Base-by-base conservation (phyloP, 2,329 filamentous ascomycete species). In the Aureobasidium sp. region DNA sequence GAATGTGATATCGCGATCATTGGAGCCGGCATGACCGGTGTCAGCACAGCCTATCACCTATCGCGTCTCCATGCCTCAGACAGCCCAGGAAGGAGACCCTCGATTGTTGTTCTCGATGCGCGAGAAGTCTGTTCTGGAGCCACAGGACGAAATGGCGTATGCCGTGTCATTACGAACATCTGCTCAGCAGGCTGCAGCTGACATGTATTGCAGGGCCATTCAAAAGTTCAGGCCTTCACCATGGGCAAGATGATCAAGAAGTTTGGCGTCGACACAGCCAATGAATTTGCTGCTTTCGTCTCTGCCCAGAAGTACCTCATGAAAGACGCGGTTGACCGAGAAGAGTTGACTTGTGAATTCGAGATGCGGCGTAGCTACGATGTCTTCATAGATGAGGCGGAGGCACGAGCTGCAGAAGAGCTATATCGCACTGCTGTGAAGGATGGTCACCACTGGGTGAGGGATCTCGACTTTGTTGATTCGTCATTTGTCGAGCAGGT, bases 281-380 rank as follows among this genome's bases (percentile, higher is more conserved):
- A 68, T 17, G 71, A 72, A 61, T n/a, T 68, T 24, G 68, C 69
- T 2, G 41, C 41, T 3, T 75, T 74, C 59, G 71, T 74, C 63
- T 65, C 67, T 20, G 68, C 61, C 20, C 67, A 69, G 55, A 59
- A 71, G 24, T 55, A 27, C 5, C 73, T 69, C 5, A 67, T 80
- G 5, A 74, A 76, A 59, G 63, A 72, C 2, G 66, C 71, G 17
- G 68, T 80, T 6, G 70, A 75, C n/a, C 64, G 70, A 0, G 74
- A 78, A 43, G 62, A 66, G 0, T 72, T 79, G 12, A 76, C 80
- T 46, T 80, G 78, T 63, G 78, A 80, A 36, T 77, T 80, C 17
- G 70, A 77, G 13, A 44, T 79, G 2, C 77, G 75, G 0, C 67
- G 77, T 15, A 65, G 67, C 15, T 68, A 72, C 26, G 72, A 75